These are phyloP conservation scores for Suillus occidentalis DNA, from an alignment of 768 basidiomycete genomes.

Conservation along the genomic window DNA sequence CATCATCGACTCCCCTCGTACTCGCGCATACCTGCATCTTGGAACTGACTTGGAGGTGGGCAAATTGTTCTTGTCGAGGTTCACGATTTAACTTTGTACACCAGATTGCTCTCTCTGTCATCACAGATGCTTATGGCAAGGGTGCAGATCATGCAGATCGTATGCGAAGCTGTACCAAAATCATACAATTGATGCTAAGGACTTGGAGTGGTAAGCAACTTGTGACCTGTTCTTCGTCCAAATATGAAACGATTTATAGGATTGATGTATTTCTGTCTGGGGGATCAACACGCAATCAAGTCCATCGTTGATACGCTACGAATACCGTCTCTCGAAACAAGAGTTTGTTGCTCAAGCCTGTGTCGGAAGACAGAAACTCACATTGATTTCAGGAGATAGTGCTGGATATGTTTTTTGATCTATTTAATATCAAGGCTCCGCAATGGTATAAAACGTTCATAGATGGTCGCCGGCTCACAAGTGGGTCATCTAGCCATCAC, in stretches of 20 bases:
- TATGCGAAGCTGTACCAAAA: conserved; percentile 73
- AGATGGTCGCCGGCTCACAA: conserved; percentile 82
- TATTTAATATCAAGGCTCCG: conserved; percentile 88
- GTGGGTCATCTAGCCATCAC: conserved; percentile 43
- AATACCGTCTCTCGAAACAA: conserved; percentile 83
- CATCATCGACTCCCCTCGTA: conserved; percentile 82
- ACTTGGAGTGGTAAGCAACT: conserved; percentile 85
- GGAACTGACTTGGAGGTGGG: conserved; percentile 89
- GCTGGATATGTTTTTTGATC: conserved; percentile 91
- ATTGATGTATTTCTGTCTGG: conserved; percentile 90
- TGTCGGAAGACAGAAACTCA: conserved; percentile 13
- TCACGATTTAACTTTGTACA: background rate
- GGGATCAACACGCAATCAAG: conserved; percentile 82
- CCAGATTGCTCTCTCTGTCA: conserved; percentile 81
- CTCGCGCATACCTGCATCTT: conserved; percentile 71
- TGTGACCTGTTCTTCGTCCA: background rate
- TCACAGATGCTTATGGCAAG: conserved; percentile 93
- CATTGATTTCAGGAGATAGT: conserved; percentile 72
- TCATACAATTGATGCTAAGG: conserved; percentile 80
- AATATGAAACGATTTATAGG: conserved; percentile 47
- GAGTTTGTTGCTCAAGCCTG: conserved; percentile 46
- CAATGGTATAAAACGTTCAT: conserved; percentile 94
- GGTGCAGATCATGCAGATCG: conserved; percentile 75
- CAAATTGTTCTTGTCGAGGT: conserved; percentile 1
- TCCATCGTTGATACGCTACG: conserved; percentile 82